Evolutionary conservation across 495 filamentous ascomycete genomes (phyloP), one percentile per base, ranked within the genome.

Genomic region (Lentithecium fluviatile): DNA sequence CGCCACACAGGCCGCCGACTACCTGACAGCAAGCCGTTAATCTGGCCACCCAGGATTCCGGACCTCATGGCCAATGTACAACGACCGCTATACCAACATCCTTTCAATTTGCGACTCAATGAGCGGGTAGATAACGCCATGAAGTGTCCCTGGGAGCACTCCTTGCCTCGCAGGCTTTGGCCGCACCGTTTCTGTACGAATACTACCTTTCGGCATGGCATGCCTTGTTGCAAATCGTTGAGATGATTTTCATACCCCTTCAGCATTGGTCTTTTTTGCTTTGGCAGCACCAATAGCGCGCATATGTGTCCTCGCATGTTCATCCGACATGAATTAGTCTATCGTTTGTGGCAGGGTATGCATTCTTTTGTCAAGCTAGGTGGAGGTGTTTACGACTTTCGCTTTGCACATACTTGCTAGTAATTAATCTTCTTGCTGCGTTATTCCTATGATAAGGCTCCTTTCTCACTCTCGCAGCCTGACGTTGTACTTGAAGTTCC

Each of bases 1-100:
- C 34, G 36, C 4, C 26, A 17, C 12, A 13, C 34, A 74, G 71
- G 71, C 71, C 20, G 70, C 70, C 5, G 71, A 74, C 52, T 69
- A 72, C 53, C 55, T 74, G 48, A 69, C 69, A 6, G 64, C 65
- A 13, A 60, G 56, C 15, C 53, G 64, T 21, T 68, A 55, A 48
- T 52, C 42, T 25, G 10, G 17, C 6, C 6, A n/a, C n/a, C n/a
- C n/a, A n/a, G n/a, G n/a, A n/a, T n/a, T n/a, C n/a, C n/a, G n/a
- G n/a, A n/a, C n/a, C n/a, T n/a, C n/a, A n/a, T n/a, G n/a, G n/a
- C n/a, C 46, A 23, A 49, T 15, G 12, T 21, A 49, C 17, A 20
- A 21, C 23, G 17, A 49, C 19, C 24, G 46, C 19, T 49, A 21
- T 20, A 15, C 23, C 13, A 6, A 32, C 29, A 32, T 32, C n/a